Evolutionary conservation across 495 filamentous ascomycete species (phyloP), one percentile per base, ranked within the genome.

Genomic region (Melanomma pulvis-pyrius): DNA sequence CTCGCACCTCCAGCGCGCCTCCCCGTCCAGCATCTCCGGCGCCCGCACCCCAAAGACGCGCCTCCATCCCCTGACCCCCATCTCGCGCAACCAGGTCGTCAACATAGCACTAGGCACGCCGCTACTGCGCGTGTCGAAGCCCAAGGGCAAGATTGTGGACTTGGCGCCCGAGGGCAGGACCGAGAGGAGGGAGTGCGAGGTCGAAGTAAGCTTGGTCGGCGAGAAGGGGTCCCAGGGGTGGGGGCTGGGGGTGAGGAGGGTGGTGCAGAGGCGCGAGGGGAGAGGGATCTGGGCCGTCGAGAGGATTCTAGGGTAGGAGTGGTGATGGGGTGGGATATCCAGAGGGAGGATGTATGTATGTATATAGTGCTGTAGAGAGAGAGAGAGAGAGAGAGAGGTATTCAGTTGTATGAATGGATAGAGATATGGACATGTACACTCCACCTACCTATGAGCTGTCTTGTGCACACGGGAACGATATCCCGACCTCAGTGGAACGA

Each of bases 51-150:
- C 90, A 9, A 93, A 89, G 80, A 92, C 91, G 26, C 78, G 96
- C 12, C 94, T 98, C 92, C 91, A 91, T 73, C 85, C 93, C 0
- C 81, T 99, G 17, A 93, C 92, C 4, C 82, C 89, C 28, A 80
- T 96, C 5, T 90, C 86, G 22, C 88, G 84, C 7, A 80, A 82
- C 11, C 90, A 93, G 73, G 82, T 99, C n/a, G 84, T 91, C 13
- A 84, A 84, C 11, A 78, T 98, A 51, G 90, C 92, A 5, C 88
- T 90, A 73, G 90, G 90, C 11, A 97, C 94, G 15, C 92, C 93
- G 61, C 79, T 98, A 60, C 74, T 98, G 25, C 83, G 83, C 41
- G 93, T 93, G 65, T 89, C 91, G 0, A 98, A 98, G 81, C 96
- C 94, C 2, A 86, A 97, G 71, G 86, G 85, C 39, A 96, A 93